Conservation (phyloP, 2,329 filamentous ascomycete species). For the Talaromyces sp. region DNA sequence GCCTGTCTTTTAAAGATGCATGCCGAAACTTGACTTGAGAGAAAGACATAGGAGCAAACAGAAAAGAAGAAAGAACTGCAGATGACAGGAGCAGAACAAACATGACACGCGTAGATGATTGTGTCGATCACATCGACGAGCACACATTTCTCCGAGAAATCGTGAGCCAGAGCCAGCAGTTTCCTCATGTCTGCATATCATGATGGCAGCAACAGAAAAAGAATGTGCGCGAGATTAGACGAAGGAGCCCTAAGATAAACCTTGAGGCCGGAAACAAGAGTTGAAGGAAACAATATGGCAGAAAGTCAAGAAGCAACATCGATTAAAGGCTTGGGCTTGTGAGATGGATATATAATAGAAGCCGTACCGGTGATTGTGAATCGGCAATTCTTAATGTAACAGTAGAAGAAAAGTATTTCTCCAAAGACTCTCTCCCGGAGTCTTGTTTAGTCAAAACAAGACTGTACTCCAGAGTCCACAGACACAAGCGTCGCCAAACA, state of each 20-base stretch:
- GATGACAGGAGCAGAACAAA: background rate
- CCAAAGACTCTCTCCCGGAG: constrained; percentile 5
- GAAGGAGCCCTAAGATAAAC: background rate
- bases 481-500: constrained; percentile 1
- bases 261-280: background rate
- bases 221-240: background rate
- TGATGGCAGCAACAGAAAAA: background rate
- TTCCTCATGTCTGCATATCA: background rate
- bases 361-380: background rate
- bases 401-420: background rate
- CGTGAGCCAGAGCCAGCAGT: background rate
- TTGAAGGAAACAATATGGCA: background rate
- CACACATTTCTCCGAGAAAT: background rate
- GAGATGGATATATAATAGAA: background rate
- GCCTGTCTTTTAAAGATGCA: background rate
- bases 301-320: background rate
- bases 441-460: background rate
- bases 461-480: constrained; percentile 1
- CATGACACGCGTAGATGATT: background rate
- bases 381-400: background rate
- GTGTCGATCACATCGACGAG: background rate
- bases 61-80: background rate
- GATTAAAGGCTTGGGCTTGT: background rate
- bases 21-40: background rate
- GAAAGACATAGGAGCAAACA: background rate